phyloP scores from a whole-genome alignment of 805 yeast species.

The Grigorovia transvaalensis region DNA sequence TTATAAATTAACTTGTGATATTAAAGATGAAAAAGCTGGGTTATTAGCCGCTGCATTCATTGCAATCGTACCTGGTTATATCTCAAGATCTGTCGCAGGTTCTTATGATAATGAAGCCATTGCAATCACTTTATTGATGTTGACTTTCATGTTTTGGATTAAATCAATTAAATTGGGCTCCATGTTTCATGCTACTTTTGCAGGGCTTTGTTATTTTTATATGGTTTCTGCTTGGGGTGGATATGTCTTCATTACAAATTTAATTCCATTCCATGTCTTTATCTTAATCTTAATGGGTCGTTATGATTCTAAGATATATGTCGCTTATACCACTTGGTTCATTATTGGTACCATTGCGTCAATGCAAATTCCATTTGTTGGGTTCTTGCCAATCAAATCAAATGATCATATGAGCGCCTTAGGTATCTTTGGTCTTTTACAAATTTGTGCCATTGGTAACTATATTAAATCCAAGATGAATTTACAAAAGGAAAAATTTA shows the following conservation, averaged over 20 bases:
- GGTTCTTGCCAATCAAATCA: constrained; percentile 91
- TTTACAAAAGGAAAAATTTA: constrained; percentile 49
- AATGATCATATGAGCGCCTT: constrained; percentile 98
- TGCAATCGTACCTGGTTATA: constrained; percentile 98
- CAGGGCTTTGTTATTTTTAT: constrained; percentile 87
- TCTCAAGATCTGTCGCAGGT: constrained; percentile 97
- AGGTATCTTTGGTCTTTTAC: constrained; percentile 93
- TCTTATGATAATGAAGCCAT: constrained; percentile 98
- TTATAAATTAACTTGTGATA: constrained; percentile 76
- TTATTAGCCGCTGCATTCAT: constrained; percentile 85
- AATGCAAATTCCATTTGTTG: constrained; percentile 99
- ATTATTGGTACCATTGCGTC: constrained; percentile 95
- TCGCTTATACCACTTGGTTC: constrained; percentile 94
- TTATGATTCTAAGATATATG: constrained; percentile 69
- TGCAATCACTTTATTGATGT: constrained; percentile 91
- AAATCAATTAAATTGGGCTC: constrained; percentile 89
- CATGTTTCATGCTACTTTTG: constrained; percentile 66
- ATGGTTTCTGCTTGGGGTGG: constrained; percentile 99
- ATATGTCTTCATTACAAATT: constrained; percentile 93
- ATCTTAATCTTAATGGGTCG: constrained; percentile 90
- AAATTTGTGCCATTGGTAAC: constrained; percentile 77
- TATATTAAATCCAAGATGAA: constrained; percentile 69
- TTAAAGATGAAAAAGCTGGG: constrained; percentile 86
- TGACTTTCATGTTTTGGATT: constrained; percentile 92
- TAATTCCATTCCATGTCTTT: constrained; percentile 91